phyloP scores from a whole-genome alignment of 2,329 filamentous ascomycete species.

The Dothideomycetidae sp. region DNA sequence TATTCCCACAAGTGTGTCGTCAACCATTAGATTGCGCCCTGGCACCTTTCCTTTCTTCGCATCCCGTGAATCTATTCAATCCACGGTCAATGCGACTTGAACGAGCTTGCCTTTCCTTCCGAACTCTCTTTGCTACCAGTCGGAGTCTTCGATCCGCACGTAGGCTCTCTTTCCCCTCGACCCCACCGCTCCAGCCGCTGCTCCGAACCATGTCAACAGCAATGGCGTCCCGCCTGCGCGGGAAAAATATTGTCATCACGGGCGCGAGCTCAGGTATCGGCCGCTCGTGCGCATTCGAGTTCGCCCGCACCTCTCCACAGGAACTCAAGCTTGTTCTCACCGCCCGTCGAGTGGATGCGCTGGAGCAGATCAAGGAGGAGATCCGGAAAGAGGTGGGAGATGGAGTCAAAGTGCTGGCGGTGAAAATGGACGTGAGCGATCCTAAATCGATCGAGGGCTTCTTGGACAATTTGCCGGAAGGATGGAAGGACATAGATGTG shows the following conservation, averaged over 20 bases:
- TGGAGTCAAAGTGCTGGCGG: conserved; percentile 67
- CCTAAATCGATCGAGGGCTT: conserved; percentile 60
- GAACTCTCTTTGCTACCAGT: too few species aligned
- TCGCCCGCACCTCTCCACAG: conserved; percentile 60
- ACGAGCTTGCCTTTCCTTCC: too few species aligned
- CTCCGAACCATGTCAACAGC: conserved; percentile 47
- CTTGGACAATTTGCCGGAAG: conserved; percentile 58
- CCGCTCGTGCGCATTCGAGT: conserved; percentile 69
- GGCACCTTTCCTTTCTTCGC: too few species aligned
- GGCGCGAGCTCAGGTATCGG: conserved; percentile 92
- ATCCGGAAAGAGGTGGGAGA: conserved; percentile 63
- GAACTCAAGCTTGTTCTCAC: conserved; percentile 75
- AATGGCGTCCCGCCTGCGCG: conserved; percentile 68
- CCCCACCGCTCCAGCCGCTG: conserved; percentile 1
- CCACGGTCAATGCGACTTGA: too few species aligned
- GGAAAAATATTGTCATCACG: conserved; percentile 86
- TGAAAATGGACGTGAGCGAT: conserved; percentile 78
- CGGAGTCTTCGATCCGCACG: too few species aligned
- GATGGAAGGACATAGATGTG: conserved; percentile 73
- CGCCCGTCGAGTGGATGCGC: conserved; percentile 65
- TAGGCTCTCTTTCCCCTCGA: too few species aligned
- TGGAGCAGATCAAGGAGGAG: conserved; percentile 61
- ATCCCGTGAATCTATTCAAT: too few species aligned
- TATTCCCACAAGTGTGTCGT: too few species aligned
- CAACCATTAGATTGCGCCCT: too few species aligned